Evolutionary conservation across 208 protist genomes (phyloP), one percentile per base, ranked within the genome.

Genomic region (Acanthamoeba culbertsoni): DNA sequence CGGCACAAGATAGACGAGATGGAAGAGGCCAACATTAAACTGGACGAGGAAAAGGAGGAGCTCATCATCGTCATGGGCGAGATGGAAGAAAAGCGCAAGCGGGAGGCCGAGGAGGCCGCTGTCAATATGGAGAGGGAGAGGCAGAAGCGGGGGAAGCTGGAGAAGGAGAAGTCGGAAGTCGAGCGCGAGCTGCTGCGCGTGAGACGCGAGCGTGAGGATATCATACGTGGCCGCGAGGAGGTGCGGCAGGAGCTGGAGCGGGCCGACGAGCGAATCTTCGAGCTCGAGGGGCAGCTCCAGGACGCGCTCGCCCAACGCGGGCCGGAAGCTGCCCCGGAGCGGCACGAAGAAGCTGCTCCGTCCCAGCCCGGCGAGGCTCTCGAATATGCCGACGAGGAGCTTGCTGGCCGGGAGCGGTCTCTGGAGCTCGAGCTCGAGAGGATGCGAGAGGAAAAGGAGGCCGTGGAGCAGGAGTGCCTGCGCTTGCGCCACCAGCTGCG

Each of bases 41-140:
- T 89, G 46, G 55, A 89, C 20, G 79, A 89, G 10, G 79, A 89
- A 5, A 89, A 89, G 79, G 79, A 89, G n/a, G 79, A 89, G 79
- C 51, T 65, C 7, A 31, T 65, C 0, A 89, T 89, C 7, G 46
- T 89, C 46, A 89, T 89, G 46, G 79, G 51, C 55, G 79, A 89
- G 35, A 26, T 89, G 18, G 79, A 89, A 31, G 51, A 89, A 33
- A 59, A 43, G 79, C 55, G 79, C 46, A 8, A 37, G 6, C 16
- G 40, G 1, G 68, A 79, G n/a, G 42, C 18, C 16, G 42, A 12
- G 26, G 68, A 79, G 20, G 7, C 28, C 42, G 68, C 68, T 0
- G 40, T 1, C 42, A 42, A 79, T 10, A 43, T 79, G 18, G 68
- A 43, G 42, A 20, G 35, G 12, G 37, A 79, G 68, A 10, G 6